Base-by-base conservation (phyloP, 2,329 filamentous ascomycete genomes). In the Beauveria scarabaeidicola region DNA sequence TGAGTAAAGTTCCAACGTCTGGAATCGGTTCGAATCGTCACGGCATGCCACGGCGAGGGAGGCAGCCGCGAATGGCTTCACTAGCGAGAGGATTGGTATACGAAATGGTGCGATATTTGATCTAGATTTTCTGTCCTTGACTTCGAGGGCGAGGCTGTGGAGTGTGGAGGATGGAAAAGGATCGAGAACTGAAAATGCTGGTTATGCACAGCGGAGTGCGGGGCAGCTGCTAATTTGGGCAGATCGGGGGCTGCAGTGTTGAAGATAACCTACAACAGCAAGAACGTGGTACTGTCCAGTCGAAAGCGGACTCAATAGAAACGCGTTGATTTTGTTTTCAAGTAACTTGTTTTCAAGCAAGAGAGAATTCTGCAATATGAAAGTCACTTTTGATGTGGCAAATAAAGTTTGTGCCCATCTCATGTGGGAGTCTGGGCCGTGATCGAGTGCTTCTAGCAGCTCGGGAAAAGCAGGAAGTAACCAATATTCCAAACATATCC, bases 131-230 rank as follows among this genome's bases (percentile, higher is more conserved):
- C 15, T 21, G 29, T 29, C 13, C 1, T 41, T 19, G 17, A 17
- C 32, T 17, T 25, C 23, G 36, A 21, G 17, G 15, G 29, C 2
- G 4, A 19, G n/a, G 32, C 43, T 48, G 15, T 25, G 13, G 32
- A 3, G 52, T 25, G 19, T 54, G 19, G 41, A 55, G n/a, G 27
- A 40, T 38, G 41, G 3, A n/a, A 17, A 55, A 19, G 27, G 43
- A 36, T 47, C n/a, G 19, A 38, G 36, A n/a, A 43, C 29, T 46
- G 43, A 25, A 47, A 47, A n/a, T 46, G 41, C 6, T 10, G 52
- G 27, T n/a, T 55, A 56, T 56, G 41, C 29, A 29, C 29, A 46
- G 32, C 13, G n/a, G 29, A 56, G 43, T 56, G 53, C 53, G 53
- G 53, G 53, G 53, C 43, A 47, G 13, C 41, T n/a, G 27, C 41